A percentile compares a stretch with the other conserved stretches of the same genome.
phyloP scores from a whole-genome alignment of 306 rosid species.

The Lupinus albus region DNA sequence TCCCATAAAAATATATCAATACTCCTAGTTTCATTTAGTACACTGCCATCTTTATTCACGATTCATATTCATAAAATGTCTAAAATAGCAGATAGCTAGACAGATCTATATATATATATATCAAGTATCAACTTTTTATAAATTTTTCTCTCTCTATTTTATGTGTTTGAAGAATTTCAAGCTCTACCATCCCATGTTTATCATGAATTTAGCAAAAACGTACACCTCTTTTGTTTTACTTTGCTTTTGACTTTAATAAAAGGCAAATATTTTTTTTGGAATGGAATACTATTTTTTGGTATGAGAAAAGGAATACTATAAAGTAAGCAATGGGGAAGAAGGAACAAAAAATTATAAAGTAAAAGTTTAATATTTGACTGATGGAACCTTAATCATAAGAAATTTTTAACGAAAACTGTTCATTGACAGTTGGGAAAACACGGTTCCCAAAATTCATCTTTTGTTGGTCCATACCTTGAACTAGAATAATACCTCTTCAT shows the following conservation, averaged over 20 bases:
- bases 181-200: neutral
- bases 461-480: slow-evolving; percentile 43
- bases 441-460: slow-evolving; percentile 65
- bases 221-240: slow-evolving; percentile 17
- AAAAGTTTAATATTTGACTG: slow-evolving; percentile 49
- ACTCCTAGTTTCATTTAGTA: too few relatives aligned
- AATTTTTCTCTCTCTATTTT: slow-evolving; percentile 8
- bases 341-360: slow-evolving; percentile 9
- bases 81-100: neutral
- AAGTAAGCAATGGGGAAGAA: slow-evolving; percentile 28
- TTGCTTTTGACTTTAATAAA: slow-evolving; percentile 61
- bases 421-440: slow-evolving; percentile 52
- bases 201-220: slow-evolving; percentile 30
- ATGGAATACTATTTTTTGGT: slow-evolving; percentile 35
- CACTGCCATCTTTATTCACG: too few relatives aligned
- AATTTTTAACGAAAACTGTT: slow-evolving; percentile 42
- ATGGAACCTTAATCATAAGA: slow-evolving; percentile 54
- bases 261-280: slow-evolving; percentile 49
- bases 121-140: neutral
- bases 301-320: slow-evolving; percentile 37
- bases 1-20: too few relatives aligned
- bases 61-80: too few relatives aligned
- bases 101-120: slow-evolving; percentile 14
- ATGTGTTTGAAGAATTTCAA: slow-evolving; percentile 11
- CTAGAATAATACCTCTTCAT: neutral